Evolutionary conservation across 2,329 filamentous ascomycete species (phyloP).

Genomic region (Dactylellina sp.): DNA sequence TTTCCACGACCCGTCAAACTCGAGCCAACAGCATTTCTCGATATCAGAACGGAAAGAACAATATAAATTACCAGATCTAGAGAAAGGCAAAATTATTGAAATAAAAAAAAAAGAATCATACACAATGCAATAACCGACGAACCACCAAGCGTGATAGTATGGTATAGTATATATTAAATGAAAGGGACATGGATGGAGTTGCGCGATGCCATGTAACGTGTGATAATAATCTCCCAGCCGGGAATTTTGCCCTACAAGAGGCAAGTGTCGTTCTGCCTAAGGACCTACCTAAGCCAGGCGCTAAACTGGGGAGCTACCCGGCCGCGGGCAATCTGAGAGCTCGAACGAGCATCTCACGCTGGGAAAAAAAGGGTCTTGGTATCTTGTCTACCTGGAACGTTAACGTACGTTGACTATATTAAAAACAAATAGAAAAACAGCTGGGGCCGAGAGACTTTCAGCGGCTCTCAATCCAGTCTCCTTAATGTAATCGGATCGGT

Average conservation of each 20-base stretch:
- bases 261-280: slow-evolving; percentile 13
- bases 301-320: slow-evolving; percentile 8
- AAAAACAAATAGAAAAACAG: background rate
- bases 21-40: background rate
- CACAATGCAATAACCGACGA: too few relatives aligned
- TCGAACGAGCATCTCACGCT: slow-evolving; percentile 4
- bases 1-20: background rate
- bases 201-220: slow-evolving; percentile 27
- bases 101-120: too few relatives aligned
- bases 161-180: too few relatives aligned
- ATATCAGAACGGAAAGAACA: too few relatives aligned
- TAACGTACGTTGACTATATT: too few relatives aligned
- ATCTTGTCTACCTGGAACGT: slow-evolving; percentile 43
- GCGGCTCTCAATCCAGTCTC: slow-evolving; percentile 25
- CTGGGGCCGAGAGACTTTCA: background rate
- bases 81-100: too few relatives aligned
- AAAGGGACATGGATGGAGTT: background rate
- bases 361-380: slow-evolving; percentile 12
- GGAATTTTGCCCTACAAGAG: slow-evolving; percentile 27
- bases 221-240: slow-evolving; percentile 1
- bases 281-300: slow-evolving; percentile 39
- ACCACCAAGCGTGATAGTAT: too few relatives aligned
- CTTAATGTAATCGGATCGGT: slow-evolving; percentile 43
- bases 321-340: background rate
- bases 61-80: too few relatives aligned